Evolutionary conservation across 2,329 filamentous ascomycete genomes (phyloP).

Genomic region (Botryosphaeria agaves): DNA sequence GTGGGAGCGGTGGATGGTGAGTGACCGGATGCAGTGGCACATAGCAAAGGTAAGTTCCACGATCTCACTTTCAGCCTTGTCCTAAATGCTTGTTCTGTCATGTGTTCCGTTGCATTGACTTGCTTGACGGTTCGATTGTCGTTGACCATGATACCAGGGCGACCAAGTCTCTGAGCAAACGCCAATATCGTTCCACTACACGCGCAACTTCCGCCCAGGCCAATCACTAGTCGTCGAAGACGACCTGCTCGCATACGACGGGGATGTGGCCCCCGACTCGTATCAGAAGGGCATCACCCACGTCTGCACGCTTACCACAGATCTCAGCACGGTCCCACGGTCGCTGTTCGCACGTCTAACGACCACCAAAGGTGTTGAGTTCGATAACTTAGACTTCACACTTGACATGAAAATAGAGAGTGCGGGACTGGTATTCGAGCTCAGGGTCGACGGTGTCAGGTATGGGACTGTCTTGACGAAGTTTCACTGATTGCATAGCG

Average conservation of each 20-base stretch:
- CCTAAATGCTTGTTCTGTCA: too few species aligned
- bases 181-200: constrained; percentile 72
- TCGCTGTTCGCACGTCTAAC: constrained; percentile 58
- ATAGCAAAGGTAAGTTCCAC: constrained; percentile 52
- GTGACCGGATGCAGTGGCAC: constrained; percentile 73
- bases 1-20: constrained; percentile 73
- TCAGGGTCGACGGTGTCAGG: constrained; percentile 60
- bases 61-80: too few species aligned
- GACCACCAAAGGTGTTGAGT: constrained; percentile 63
- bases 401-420: constrained; percentile 72
- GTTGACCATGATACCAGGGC: too few species aligned
- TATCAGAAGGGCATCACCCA: constrained; percentile 38
- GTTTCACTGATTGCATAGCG: constrained; percentile 39
- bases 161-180: constrained; percentile 56
- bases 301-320: constrained; percentile 67
- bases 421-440: constrained; percentile 57
- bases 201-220: constrained; percentile 63
- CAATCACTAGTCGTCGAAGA: constrained; percentile 66
- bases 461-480: constrained; percentile 66
- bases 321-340: constrained; percentile 57
- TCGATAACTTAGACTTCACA: constrained; percentile 67
- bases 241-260: constrained; percentile 60
- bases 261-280: constrained; percentile 43
- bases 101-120: too few species aligned
- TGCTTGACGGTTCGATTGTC: too few species aligned